Evolutionary conservation across 2,329 filamentous ascomycete genomes (phyloP).

Genomic region (Aspergillus sp.): DNA sequence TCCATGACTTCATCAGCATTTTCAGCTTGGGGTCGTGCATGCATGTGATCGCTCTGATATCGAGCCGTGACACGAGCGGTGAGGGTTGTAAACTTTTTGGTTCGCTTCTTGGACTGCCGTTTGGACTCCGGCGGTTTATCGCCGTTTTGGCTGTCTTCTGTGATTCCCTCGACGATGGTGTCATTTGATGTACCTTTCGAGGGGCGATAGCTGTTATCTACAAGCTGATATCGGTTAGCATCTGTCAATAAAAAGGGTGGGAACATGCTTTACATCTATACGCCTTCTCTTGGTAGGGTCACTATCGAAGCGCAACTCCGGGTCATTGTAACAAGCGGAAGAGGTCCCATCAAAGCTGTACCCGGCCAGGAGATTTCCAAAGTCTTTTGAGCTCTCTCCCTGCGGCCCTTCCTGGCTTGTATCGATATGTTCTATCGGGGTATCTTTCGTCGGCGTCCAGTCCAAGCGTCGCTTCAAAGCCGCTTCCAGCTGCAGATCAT

Average conservation of each 20-base stretch:
- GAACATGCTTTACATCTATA: constrained; percentile 31
- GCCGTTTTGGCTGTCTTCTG: constrained; percentile 11
- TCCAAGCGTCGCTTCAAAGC: constrained; percentile 58
- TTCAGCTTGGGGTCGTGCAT: constrained; percentile 6
- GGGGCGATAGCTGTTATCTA: constrained; percentile 22
- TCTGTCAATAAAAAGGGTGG: not conserved
- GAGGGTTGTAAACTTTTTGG: constrained; percentile 73
- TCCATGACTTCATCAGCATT: not conserved
- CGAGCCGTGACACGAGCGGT: constrained; percentile 74
- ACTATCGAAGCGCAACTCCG: constrained; percentile 13
- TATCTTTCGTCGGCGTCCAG: constrained; percentile 66
- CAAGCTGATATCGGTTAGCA: constrained; percentile 19
- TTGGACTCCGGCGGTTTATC: constrained; percentile 13
- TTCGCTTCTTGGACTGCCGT: constrained; percentile 49
- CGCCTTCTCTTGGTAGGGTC: constrained; percentile 37
- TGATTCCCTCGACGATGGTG: constrained; percentile 9
- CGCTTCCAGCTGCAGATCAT: constrained; percentile 32
- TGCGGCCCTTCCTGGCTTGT: constrained; percentile 14
- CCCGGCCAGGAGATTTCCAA: constrained; percentile 38
- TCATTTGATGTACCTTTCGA: constrained; percentile 6
- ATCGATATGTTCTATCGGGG: constrained; percentile 21
- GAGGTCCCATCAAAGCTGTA: constrained; percentile 38
- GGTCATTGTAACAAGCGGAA: constrained; percentile 12
- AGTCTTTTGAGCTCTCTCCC: constrained; percentile 13
- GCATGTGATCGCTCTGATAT: constrained; percentile 51